Evolutionary conservation across 177 flowering plant genomes (phyloP).

Genomic region (Vitis hybrid): DNA sequence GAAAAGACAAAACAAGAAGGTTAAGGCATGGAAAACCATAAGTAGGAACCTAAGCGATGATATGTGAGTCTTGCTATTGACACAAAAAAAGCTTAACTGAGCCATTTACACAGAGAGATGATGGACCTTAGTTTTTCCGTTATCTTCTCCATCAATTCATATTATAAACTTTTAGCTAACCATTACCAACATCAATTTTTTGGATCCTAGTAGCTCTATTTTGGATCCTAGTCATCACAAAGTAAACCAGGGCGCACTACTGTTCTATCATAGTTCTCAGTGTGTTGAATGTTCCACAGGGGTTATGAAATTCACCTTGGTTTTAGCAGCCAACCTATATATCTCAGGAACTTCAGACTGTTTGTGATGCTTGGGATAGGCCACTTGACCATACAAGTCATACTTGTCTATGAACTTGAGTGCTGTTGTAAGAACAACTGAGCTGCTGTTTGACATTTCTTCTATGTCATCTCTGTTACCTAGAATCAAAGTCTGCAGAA

Average conservation of each 20-base stretch:
- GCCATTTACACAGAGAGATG: no score
- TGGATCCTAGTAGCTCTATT: not conserved
- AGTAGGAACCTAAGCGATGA: not conserved
- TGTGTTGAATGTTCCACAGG: no score
- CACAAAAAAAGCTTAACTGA: no score
- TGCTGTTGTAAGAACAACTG: slow-evolving; percentile 61
- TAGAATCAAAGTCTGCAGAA: slow-evolving; percentile 68
- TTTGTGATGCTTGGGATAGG: slow-evolving; percentile 90
- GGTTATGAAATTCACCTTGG: slow-evolving; percentile 46
- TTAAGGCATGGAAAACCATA: not conserved
- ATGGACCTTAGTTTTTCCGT: no score
- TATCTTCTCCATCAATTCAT: no score
- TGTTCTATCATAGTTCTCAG: no score
- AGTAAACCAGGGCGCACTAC: no score
- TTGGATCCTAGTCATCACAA: not conserved
- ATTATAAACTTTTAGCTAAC: no score
- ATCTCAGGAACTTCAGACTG: slow-evolving; percentile 88
- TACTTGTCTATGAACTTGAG: slow-evolving; percentile 82
- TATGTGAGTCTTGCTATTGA: not conserved
- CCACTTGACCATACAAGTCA: slow-evolving; percentile 85
- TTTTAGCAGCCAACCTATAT: slow-evolving; percentile 81
- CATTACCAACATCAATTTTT: no score
- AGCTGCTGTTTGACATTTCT: slow-evolving; percentile 66
- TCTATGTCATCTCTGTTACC: slow-evolving; percentile 92
- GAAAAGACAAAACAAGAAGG: not conserved